Conservation (phyloP, 495 filamentous ascomycete species). For the Amniculicola lignicola region DNA sequence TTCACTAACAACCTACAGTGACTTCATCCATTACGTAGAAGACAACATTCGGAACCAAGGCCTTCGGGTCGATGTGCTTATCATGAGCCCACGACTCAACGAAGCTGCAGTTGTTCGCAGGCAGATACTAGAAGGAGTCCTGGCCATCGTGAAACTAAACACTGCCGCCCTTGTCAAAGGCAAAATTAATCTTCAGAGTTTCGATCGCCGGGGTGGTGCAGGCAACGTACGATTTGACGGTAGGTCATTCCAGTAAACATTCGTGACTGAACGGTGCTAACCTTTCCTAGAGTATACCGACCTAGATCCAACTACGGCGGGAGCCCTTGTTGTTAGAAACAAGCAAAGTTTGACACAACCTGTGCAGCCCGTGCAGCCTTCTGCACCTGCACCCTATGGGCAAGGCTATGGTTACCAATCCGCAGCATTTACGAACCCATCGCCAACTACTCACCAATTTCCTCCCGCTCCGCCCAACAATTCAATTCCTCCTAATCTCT, state of each 20-base stretch:
- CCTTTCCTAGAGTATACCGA: constrained; percentile 65
- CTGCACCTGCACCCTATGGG: constrained; percentile 23
- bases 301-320: constrained; percentile 71
- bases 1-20: constrained; percentile 43
- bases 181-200: constrained; percentile 76
- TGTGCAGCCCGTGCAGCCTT: constrained; percentile 15
- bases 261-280: constrained; percentile 21
- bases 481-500: constrained; percentile 47
- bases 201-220: constrained; percentile 69
- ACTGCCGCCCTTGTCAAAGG: constrained; percentile 61
- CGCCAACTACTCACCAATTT: constrained; percentile 46
- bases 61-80: constrained; percentile 71
- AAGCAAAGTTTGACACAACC: constrained; percentile 53
- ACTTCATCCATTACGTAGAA: constrained; percentile 80
- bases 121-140: constrained; percentile 85
- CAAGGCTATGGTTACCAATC: constrained; percentile 25
- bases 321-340: constrained; percentile 73
- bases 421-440: constrained; percentile 44
- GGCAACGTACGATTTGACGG: constrained; percentile 74
- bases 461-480: constrained; percentile 36
- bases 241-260: constrained; percentile 36
- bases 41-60: constrained; percentile 66
- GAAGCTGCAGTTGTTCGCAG: constrained; percentile 74
- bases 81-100: constrained; percentile 71
- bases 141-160: constrained; percentile 75